Conservation (phyloP, 768 basidiomycete species). For the Rhizopogon vinicolor region DNA sequence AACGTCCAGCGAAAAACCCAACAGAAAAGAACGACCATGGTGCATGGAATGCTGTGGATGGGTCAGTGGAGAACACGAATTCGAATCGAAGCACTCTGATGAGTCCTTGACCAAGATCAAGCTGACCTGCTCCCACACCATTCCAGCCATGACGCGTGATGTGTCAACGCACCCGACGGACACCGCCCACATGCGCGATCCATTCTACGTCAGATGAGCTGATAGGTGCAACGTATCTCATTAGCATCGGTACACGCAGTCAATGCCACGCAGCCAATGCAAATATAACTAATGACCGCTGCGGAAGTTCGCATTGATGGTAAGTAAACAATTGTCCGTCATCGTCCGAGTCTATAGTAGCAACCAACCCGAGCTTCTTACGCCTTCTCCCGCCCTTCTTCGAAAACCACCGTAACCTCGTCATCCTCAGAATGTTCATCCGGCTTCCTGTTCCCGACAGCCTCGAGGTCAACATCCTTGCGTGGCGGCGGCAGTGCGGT, state of each 20-base stretch:
- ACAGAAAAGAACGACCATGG: no score
- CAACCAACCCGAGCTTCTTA: background rate
- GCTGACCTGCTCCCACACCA: background rate
- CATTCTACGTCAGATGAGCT: no score
- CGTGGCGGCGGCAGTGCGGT: constrained; percentile 16
- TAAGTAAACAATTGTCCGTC: background rate
- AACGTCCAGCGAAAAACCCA: no score
- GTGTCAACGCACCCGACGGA: no score
- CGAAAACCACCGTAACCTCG: constrained; percentile 17
- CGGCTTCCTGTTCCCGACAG: constrained; percentile 18
- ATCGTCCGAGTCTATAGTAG: background rate
- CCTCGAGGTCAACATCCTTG: constrained; percentile 37
- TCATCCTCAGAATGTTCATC: constrained; percentile 14
- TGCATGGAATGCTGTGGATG: no score
- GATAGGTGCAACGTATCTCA: background rate
- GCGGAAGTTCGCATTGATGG: background rate
- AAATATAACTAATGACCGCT: background rate
- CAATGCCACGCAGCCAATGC: no score
- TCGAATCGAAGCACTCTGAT: no score
- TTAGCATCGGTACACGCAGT: no score
- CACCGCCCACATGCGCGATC: no score
- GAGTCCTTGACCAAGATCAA: no score
- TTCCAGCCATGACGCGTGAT: background rate
- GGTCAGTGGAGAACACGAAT: no score
- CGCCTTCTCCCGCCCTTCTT: constrained; percentile 22